phyloP scores from a whole-genome alignment of 202 grass and related monocot genomes.

The Cymbopogon flexuosus region DNA sequence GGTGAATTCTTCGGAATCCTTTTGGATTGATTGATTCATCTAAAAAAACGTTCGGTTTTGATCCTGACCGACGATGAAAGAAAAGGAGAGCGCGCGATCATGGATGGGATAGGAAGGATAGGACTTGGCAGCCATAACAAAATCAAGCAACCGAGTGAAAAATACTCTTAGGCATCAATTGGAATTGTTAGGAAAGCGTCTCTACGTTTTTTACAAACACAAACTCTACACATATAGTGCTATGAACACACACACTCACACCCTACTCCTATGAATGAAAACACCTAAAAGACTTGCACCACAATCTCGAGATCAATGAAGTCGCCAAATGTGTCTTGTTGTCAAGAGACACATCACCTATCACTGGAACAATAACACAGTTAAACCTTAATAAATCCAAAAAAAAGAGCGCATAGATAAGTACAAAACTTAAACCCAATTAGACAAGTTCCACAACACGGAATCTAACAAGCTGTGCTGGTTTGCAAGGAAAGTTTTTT shows the following conservation, averaged over 20 bases:
- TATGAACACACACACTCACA: background rate
- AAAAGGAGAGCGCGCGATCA: no score
- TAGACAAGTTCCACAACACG: background rate
- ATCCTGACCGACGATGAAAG: background rate
- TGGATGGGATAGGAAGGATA: no score
- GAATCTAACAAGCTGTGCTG: background rate
- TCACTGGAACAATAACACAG: background rate
- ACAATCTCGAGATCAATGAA: background rate
- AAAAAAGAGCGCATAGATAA: no score
- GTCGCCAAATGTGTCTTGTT: background rate
- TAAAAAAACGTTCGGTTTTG: background rate
- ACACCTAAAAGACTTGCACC: background rate
- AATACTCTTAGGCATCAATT: background rate
- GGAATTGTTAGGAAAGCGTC: background rate
- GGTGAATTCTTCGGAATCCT: background rate
- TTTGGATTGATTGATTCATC: background rate
- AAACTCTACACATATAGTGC: no score
- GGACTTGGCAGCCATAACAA: no score
- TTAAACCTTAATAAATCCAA: background rate
- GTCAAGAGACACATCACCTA: background rate
- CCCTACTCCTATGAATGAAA: background rate
- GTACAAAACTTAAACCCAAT: background rate
- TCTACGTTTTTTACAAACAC: background rate
- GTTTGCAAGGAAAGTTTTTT: background rate
- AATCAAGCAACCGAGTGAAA: background rate